Evolutionary conservation across 306 rosid species (phyloP).

Genomic region (Amphicarpaea edgeworthii): DNA sequence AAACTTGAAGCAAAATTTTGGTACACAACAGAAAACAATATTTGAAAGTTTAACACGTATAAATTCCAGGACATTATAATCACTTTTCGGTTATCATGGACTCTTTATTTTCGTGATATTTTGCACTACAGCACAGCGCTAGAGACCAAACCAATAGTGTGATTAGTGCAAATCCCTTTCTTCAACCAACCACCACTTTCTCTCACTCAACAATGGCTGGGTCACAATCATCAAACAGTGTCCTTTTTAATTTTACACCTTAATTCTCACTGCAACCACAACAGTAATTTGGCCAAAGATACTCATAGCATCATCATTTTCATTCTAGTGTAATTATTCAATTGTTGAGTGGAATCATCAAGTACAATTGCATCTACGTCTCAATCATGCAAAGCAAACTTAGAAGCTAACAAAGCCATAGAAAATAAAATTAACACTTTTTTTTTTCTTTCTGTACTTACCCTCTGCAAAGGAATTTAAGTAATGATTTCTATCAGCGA

Average conservation of each 20-base stretch:
- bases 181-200: constrained; percentile 68
- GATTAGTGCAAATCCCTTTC: constrained; percentile 51
- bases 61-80: constrained; percentile 38
- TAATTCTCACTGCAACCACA: constrained; percentile 38
- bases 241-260: constrained; percentile 21
- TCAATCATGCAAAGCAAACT: constrained; percentile 81
- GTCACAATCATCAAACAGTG: constrained; percentile 36
- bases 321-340: constrained; percentile 41
- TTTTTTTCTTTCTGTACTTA: constrained; percentile 8
- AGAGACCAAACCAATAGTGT: not conserved
- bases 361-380: constrained; percentile 55
- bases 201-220: constrained; percentile 25
- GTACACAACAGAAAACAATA: not conserved
- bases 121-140: not conserved
- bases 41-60: not conserved
- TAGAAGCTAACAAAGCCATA: constrained; percentile 74
- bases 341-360: constrained; percentile 52
- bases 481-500: constrained; percentile 35
- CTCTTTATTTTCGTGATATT: constrained; percentile 9
- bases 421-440: constrained; percentile 27
- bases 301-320: constrained; percentile 20
- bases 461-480: not conserved
- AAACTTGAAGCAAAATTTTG: constrained; percentile 27
- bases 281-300: constrained; percentile 10
- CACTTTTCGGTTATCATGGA: constrained; percentile 33